phyloP scores from a whole-genome alignment of 306 rosid species.

The Psophocarpus tetragonolobus region DNA sequence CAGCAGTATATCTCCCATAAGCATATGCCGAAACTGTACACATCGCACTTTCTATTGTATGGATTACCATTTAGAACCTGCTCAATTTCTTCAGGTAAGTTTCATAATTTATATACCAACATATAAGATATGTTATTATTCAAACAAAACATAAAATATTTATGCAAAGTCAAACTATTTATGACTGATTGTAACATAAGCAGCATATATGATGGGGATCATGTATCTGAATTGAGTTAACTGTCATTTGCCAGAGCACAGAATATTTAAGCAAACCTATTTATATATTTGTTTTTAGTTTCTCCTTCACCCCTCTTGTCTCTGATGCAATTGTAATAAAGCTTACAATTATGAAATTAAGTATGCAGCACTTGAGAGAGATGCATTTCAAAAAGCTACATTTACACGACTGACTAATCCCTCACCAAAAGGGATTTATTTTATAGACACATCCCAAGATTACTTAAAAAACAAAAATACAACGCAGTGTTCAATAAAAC shows the following conservation, averaged over 20 bases:
- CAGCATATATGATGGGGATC: constrained; percentile 6
- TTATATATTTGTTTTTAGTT: not conserved
- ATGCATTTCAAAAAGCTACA: not conserved
- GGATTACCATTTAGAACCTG: constrained; percentile 98
- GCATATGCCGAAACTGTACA: constrained; percentile 94
- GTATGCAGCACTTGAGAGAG: not conserved
- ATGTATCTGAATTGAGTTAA: not conserved
- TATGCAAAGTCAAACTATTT: constrained; percentile 23
- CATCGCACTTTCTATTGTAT: constrained; percentile 94
- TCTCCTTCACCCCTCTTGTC: not conserved
- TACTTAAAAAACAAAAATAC: not conserved
- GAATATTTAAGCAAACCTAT: constrained; percentile 10
- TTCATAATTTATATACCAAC: constrained; percentile 26
- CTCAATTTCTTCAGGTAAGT: constrained; percentile 39
- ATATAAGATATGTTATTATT: constrained; percentile 21
- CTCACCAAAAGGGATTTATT: not conserved
- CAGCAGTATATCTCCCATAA: constrained; percentile 99
- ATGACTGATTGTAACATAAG: not conserved
- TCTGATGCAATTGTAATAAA: not conserved
- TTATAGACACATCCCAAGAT: not conserved
- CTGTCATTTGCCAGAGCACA: constrained; percentile 1
- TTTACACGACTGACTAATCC: not conserved
- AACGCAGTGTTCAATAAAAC: too few species aligned
- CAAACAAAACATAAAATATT: constrained; percentile 26
- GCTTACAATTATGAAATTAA: not conserved